These are phyloP conservation scores for Marasmius tenuissimus DNA, from an alignment of 1,284 basidiomycete genomes.

Conservation along the genomic window DNA sequence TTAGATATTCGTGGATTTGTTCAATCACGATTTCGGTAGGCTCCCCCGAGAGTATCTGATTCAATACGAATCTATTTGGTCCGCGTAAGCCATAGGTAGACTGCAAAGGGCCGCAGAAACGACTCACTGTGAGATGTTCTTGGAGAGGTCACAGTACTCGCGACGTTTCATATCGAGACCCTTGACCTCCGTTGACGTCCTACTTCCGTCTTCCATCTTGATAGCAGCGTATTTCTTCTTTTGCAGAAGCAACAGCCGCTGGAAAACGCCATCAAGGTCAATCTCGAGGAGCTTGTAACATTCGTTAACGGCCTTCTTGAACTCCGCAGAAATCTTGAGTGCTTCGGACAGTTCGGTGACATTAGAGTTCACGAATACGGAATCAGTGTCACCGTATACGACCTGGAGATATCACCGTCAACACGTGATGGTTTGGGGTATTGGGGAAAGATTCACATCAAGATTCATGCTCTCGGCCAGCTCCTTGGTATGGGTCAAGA, in stretches of 20 bases:
- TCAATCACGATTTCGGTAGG: slow-evolving; percentile 88
- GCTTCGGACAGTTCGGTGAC: slow-evolving; percentile 88
- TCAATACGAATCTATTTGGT: slow-evolving; percentile 73
- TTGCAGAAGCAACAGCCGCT: slow-evolving; percentile 89
- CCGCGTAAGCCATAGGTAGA: background rate
- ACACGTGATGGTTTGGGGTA: background rate
- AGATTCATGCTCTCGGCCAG: slow-evolving; percentile 88
- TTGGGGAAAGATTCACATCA: slow-evolving; percentile 58
- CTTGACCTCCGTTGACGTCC: slow-evolving; percentile 87
- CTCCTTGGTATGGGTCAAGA: slow-evolving; percentile 91
- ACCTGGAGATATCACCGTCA: slow-evolving; percentile 56
- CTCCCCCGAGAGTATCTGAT: slow-evolving; percentile 91
- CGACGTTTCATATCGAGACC: slow-evolving; percentile 99
- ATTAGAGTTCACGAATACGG: slow-evolving; percentile 98
- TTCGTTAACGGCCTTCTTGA: slow-evolving; percentile 97
- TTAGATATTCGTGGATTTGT: slow-evolving; percentile 91
- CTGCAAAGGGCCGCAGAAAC: background rate
- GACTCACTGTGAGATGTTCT: slow-evolving; percentile 87
- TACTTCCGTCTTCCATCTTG: slow-evolving; percentile 82
- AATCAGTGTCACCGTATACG: slow-evolving; percentile 98
- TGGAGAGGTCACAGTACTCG: slow-evolving; percentile 93
- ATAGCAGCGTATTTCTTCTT: slow-evolving; percentile 99
- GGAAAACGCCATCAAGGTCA: slow-evolving; percentile 94
- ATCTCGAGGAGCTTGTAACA: slow-evolving; percentile 95
- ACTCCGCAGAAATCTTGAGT: slow-evolving; percentile 86